These are phyloP conservation scores for Hymenoscyphus occultus DNA, from an alignment of 2,329 filamentous ascomycete genomes.

Conservation along the genomic window DNA sequence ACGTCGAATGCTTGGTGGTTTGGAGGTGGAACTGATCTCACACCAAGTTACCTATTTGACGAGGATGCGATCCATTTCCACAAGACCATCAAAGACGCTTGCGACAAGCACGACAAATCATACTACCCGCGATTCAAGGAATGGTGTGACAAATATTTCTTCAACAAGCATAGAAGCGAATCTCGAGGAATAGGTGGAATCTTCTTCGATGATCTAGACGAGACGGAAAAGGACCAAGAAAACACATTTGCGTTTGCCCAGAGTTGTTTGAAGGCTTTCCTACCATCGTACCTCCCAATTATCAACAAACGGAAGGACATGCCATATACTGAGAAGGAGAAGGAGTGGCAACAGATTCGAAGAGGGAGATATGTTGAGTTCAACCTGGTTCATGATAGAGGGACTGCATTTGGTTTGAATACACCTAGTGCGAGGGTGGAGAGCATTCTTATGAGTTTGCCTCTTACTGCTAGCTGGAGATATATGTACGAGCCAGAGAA, in stretches of 20 bases:
- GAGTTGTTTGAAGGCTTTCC: slow-evolving; percentile 79
- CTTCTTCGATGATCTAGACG: slow-evolving; percentile 97
- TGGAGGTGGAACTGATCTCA: slow-evolving; percentile 90
- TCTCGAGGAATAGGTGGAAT: slow-evolving; percentile 88
- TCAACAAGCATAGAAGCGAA: slow-evolving; percentile 86
- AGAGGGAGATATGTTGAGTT: slow-evolving; percentile 98
- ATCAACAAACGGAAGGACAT: slow-evolving; percentile 86
- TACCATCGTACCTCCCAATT: slow-evolving; percentile 89
- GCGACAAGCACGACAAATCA: slow-evolving; percentile 85
- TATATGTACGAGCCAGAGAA: slow-evolving; percentile 89
- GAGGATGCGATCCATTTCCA: slow-evolving; percentile 98
- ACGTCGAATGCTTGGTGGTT: slow-evolving; percentile 95
- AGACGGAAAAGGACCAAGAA: slow-evolving; percentile 79
- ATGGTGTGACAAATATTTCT: slow-evolving; percentile 98
- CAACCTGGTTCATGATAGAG: slow-evolving; percentile 94
- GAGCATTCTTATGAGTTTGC: slow-evolving; percentile 96
- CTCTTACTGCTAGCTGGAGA: slow-evolving; percentile 87
- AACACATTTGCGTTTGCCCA: slow-evolving; percentile 87
- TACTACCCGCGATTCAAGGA: slow-evolving; percentile 96
- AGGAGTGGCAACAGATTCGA: slow-evolving; percentile 94
- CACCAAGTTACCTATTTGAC: slow-evolving; percentile 90
- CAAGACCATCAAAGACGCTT: slow-evolving; percentile 84
- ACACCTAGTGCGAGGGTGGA: slow-evolving; percentile 89
- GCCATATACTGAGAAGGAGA: slow-evolving; percentile 81
- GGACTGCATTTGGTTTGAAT: slow-evolving; percentile 89